Evolutionary conservation across 2,329 filamentous ascomycete genomes (phyloP).

Genomic region (Fusarium redolens): DNA sequence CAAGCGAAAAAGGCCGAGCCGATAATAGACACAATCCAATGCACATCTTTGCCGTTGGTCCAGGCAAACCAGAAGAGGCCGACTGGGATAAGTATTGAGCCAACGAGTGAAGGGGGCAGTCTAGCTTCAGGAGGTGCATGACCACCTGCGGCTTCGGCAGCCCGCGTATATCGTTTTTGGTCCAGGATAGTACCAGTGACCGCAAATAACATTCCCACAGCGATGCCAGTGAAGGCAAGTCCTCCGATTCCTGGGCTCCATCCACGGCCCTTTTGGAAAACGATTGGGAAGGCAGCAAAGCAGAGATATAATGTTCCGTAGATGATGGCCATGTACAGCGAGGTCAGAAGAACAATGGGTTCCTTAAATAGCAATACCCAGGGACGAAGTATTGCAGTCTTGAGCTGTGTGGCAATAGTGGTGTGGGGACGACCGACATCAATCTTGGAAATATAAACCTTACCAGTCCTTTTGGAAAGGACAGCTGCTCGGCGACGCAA

Average conservation of each 20-base stretch:
- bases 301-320: conserved; percentile 67
- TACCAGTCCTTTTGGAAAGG: conserved; percentile 64
- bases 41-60: conserved; percentile 67
- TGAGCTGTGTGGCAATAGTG: conserved; percentile 61
- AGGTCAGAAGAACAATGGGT: conserved; percentile 73
- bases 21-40: conserved; percentile 65
- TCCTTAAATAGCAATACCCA: conserved; percentile 74
- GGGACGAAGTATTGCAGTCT: conserved; percentile 68
- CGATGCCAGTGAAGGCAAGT: conserved; percentile 72
- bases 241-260: conserved; percentile 70
- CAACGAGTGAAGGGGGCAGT: conserved; percentile 69
- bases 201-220: conserved; percentile 70
- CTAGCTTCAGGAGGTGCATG: conserved; percentile 72
- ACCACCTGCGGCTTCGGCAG: conserved; percentile 61
- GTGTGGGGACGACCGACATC: conserved; percentile 58
- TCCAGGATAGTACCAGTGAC: conserved; percentile 63
- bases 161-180: conserved; percentile 64
- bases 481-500: conserved; percentile 63
- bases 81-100: conserved; percentile 67
- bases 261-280: conserved; percentile 68
- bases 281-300: conserved; percentile 68
- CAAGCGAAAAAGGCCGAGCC: conserved; percentile 62
- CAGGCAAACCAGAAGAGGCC: conserved; percentile 75
- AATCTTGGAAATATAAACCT: conserved; percentile 64
- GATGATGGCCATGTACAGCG: conserved; percentile 72